phyloP scores from a whole-genome alignment of 495 filamentous ascomycete genomes.

The Aspergillus baeticus region DNA sequence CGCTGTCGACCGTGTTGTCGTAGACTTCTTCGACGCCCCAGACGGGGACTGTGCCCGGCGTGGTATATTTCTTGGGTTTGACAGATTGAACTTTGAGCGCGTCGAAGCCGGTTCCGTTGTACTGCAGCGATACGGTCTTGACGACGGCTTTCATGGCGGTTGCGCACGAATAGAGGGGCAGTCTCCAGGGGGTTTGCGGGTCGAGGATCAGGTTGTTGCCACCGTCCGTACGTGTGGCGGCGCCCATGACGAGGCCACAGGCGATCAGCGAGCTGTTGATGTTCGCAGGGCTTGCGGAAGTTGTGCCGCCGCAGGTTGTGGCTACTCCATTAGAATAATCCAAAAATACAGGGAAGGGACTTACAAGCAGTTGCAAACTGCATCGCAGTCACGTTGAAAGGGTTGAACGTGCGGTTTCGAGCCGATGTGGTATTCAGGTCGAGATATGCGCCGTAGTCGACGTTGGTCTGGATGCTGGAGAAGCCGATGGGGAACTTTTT shows the following conservation, averaged over 20 bases:
- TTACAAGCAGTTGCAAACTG: conserved; percentile 22
- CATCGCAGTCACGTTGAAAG: not conserved
- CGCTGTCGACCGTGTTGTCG: not conserved
- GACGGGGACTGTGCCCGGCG: not conserved
- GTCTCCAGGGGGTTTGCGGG: conserved; percentile 32
- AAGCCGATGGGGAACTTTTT: not conserved
- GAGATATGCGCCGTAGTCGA: conserved; percentile 17
- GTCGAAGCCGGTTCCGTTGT: conserved; percentile 27
- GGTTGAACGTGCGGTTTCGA: not conserved
- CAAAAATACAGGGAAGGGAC: not conserved
- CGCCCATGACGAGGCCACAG: conserved; percentile 40
- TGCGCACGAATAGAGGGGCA: conserved; percentile 42
- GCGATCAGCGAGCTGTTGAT: conserved; percentile 35
- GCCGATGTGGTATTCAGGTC: not conserved
- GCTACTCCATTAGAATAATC: not conserved
- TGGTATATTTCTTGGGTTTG: conserved; percentile 10
- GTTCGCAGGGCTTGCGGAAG: conserved; percentile 17
- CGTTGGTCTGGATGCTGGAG: conserved; percentile 23
- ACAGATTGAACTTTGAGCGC: conserved; percentile 12
- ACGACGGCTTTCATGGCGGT: conserved; percentile 37
- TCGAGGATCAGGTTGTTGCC: conserved; percentile 28
- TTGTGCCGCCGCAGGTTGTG: conserved; percentile 6
- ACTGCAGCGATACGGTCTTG: conserved; percentile 38
- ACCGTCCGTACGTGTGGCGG: conserved; percentile 27
- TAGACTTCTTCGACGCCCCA: conserved; percentile 27